A percentile compares a stretch with the other conserved stretches of the same genome.
These are phyloP conservation scores for Hibiscus mutabilis DNA, from an alignment of 345 rosid genomes.

Conservation along the genomic window DNA sequence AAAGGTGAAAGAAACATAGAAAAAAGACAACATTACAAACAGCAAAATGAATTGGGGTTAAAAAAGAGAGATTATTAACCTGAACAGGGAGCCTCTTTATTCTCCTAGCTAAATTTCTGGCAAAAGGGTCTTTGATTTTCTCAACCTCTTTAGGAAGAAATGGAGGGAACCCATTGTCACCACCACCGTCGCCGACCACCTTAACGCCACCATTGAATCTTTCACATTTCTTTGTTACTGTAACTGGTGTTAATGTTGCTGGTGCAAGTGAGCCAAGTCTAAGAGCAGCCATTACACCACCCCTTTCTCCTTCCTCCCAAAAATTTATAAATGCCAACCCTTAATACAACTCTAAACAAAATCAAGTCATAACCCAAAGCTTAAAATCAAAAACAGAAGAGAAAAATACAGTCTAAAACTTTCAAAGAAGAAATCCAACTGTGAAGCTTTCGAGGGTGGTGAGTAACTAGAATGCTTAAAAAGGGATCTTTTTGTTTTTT, in stretches of 20 bases:
- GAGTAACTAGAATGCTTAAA: background rate
- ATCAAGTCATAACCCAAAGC: background rate
- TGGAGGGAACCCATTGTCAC: constrained; percentile 48
- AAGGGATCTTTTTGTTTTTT: background rate
- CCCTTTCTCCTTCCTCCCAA: background rate
- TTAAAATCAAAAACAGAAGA: background rate
- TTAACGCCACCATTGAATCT: constrained; percentile 7
- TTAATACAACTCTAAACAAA: background rate
- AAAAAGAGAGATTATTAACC: constrained; percentile 27
- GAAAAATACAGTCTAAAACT: background rate
- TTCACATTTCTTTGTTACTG: background rate
- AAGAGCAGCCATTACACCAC: constrained; percentile 8
- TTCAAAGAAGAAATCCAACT: background rate
- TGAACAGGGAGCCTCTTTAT: constrained; percentile 63
- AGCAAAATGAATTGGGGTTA: too few species aligned
- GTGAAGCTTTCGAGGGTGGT: background rate
- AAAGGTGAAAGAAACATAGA: background rate
- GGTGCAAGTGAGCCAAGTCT: constrained; percentile 17
- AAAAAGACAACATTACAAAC: too few species aligned
- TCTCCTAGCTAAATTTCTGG: constrained; percentile 61
- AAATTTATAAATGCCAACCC: background rate
- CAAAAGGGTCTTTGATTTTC: constrained; percentile 72
- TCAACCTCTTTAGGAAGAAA: constrained; percentile 74
- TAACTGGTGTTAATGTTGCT: background rate
- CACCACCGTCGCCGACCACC: constrained; percentile 15